Evolutionary conservation across 148 eudicot species (phyloP).

Genomic region (Mesembryanthemum crystallinum): DNA sequence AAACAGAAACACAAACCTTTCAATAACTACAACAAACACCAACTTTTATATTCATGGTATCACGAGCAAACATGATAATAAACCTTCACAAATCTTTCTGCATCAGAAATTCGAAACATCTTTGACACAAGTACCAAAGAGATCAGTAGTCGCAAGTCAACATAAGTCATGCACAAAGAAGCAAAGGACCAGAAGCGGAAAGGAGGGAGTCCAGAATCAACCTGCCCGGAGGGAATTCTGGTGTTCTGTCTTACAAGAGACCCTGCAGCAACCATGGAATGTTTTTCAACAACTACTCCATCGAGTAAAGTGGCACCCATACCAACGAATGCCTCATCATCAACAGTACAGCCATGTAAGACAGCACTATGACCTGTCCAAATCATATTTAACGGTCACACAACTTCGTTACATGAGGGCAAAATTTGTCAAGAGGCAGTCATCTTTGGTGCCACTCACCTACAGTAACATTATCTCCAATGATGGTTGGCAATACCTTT

Average conservation of each 20-base stretch:
- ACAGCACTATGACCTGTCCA: constrained; percentile 77
- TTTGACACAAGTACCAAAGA: not conserved
- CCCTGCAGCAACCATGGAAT: constrained; percentile 89
- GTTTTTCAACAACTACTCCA: constrained; percentile 68
- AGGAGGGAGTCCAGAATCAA: constrained; percentile 18
- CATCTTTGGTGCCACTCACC: constrained; percentile 48
- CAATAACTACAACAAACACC: not conserved
- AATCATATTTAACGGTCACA: constrained; percentile 26
- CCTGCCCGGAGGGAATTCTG: constrained; percentile 56
- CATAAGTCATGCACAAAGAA: not conserved
- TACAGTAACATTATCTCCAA: constrained; percentile 92
- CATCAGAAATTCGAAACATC: not conserved
- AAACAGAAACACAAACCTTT: not conserved
- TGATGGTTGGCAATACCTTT: constrained; percentile 83
- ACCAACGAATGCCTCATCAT: constrained; percentile 85
- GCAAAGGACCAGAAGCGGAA: not conserved
- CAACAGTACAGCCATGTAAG: constrained; percentile 77
- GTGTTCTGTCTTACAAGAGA: constrained; percentile 73
- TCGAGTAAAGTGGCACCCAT: constrained; percentile 88
- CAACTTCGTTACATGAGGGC: not conserved
- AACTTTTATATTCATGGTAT: not conserved
- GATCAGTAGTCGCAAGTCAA: not conserved
- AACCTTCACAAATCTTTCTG: not conserved
- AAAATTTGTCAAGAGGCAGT: not conserved
- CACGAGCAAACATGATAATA: not conserved